These are phyloP conservation scores for Solanum verrucosum DNA, from an alignment of 257 asterid genomes.

Conservation along the genomic window DNA sequence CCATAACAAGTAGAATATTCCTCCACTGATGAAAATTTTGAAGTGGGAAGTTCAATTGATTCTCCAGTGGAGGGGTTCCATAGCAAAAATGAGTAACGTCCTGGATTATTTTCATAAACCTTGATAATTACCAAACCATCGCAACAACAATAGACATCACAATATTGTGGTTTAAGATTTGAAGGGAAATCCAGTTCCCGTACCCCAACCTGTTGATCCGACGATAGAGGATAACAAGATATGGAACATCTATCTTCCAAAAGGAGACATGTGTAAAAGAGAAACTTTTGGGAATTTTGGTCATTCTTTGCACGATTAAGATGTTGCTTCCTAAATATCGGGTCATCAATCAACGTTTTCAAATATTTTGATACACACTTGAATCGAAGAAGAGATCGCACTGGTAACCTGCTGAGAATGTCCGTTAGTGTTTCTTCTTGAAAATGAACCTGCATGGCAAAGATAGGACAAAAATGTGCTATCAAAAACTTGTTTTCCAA, in stretches of 20 bases:
- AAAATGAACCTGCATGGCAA: background rate
- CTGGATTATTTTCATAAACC: background rate
- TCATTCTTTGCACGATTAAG: background rate
- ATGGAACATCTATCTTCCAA: background rate
- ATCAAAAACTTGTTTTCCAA: background rate
- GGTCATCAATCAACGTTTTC: background rate
- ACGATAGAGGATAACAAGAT: background rate
- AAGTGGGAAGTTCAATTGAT: background rate
- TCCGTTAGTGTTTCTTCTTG: background rate
- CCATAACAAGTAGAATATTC: background rate
- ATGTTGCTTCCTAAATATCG: background rate
- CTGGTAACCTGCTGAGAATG: background rate
- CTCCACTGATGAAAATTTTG: background rate
- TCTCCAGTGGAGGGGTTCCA: background rate
- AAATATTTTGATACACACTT: background rate
- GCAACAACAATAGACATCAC: background rate
- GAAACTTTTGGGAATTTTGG: background rate
- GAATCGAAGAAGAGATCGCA: background rate
- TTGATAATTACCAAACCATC: background rate
- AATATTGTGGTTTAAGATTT: background rate
- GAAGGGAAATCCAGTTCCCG: background rate
- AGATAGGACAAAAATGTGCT: background rate
- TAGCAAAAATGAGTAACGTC: background rate
- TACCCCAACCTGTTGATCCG: background rate
- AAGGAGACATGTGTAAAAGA: background rate